A percentile compares a stretch with the other conserved stretches of the same genome.
Conservation (phyloP, 2,329 filamentous ascomycete genomes). For the Colletotrichum navitas region DNA sequence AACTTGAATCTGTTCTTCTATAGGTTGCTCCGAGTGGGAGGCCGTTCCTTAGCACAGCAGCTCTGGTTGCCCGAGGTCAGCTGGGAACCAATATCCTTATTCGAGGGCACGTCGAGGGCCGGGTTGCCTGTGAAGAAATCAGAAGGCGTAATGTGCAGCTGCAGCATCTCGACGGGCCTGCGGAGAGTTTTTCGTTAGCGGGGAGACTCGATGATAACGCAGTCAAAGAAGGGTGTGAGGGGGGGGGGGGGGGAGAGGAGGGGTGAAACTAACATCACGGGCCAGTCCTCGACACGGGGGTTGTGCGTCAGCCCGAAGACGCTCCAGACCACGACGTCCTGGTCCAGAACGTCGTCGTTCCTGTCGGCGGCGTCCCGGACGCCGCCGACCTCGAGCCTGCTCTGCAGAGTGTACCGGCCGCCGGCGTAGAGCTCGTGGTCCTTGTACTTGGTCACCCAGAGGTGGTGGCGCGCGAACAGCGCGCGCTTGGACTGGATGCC, state of each 20-base stretch:
- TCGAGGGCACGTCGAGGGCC: constrained; percentile 60
- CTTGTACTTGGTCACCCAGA: constrained; percentile 48
- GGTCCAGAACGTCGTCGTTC: constrained; percentile 63
- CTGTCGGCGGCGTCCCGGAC: constrained; percentile 46
- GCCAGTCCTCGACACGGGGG: constrained; percentile 69
- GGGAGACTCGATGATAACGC: no score
- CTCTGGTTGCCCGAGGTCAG: constrained; percentile 25
- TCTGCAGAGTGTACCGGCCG: constrained; percentile 51
- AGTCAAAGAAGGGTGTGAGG: no score
- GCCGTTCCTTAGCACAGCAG: constrained; percentile 18
- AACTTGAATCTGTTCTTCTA: neutral
- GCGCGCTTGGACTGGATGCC: constrained; percentile 45
- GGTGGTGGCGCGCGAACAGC: constrained; percentile 47
- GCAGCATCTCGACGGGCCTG: constrained; percentile 67
- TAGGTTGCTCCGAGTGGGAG: constrained; percentile 29
- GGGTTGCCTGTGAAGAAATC: constrained; percentile 64
- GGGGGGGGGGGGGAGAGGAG: no score
- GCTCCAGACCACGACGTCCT: constrained; percentile 62
- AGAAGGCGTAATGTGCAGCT: constrained; percentile 59
- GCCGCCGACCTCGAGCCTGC: constrained; percentile 46
- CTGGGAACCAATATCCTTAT: constrained; percentile 46
- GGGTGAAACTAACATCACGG: constrained; percentile 63
- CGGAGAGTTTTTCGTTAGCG: rapidly evolving
- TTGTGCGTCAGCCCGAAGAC: constrained; percentile 67
- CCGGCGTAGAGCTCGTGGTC: constrained; percentile 50